Conservation (phyloP, 2,329 filamentous ascomycete species). For the Apiospora sp. region DNA sequence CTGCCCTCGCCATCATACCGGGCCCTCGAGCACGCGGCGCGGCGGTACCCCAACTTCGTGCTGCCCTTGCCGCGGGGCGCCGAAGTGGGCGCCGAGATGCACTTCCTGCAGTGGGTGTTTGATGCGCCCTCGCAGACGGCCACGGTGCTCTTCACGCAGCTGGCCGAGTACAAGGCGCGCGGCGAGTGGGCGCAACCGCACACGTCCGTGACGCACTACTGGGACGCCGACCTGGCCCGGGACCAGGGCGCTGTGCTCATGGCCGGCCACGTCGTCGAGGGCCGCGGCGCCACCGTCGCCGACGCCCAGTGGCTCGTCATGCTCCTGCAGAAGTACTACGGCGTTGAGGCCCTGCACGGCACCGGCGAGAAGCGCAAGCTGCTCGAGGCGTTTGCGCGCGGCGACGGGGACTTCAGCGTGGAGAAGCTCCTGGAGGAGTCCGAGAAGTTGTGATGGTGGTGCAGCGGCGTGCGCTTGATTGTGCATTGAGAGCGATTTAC, state of each 20-base stretch:
- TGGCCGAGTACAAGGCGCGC: slow-evolving; percentile 90
- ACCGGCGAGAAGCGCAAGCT: slow-evolving; percentile 71
- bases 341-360: slow-evolving; percentile 62
- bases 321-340: slow-evolving; percentile 95
- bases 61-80: slow-evolving; percentile 77
- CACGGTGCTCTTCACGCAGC: slow-evolving; percentile 89
- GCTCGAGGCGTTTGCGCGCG: slow-evolving; percentile 81
- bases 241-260: slow-evolving; percentile 84
- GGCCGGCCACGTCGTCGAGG: slow-evolving; percentile 81
- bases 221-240: slow-evolving; percentile 70
- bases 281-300: slow-evolving; percentile 77
- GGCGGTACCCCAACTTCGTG: slow-evolving; percentile 85
- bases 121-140: slow-evolving; percentile 70
- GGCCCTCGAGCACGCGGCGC: slow-evolving; percentile 75
- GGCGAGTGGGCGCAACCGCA: slow-evolving; percentile 92
- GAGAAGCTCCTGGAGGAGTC: slow-evolving; percentile 89
- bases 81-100: slow-evolving; percentile 81
- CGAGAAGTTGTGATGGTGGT: slow-evolving; percentile 71
- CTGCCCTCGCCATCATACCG: slow-evolving; percentile 79
- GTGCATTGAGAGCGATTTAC: neutral
- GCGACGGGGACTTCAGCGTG: slow-evolving; percentile 81
- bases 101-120: slow-evolving; percentile 97
- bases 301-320: slow-evolving; percentile 92
- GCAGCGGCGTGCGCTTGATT: neutral
- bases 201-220: slow-evolving; percentile 91